phyloP scores from a whole-genome alignment of 805 yeast genomes.

The Kluyveromyces siamensis region DNA sequence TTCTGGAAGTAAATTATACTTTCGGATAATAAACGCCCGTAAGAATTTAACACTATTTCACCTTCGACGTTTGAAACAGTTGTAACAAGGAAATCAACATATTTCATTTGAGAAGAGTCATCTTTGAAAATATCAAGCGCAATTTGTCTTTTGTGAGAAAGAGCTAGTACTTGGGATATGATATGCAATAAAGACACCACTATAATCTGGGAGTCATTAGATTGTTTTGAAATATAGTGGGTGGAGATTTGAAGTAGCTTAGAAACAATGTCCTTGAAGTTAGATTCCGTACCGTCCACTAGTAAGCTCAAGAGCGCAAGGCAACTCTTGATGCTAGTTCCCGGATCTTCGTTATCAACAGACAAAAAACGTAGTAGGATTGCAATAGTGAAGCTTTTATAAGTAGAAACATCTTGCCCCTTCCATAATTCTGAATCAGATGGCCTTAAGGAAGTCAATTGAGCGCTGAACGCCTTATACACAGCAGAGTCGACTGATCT shows the following conservation, averaged over 20 bases:
- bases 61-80: conserved; percentile 40
- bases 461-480: conserved; percentile 43
- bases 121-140: conserved; percentile 26
- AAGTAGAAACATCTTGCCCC: conserved; percentile 45
- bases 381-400: conserved; percentile 45
- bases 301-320: conserved; percentile 39
- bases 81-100: conserved; percentile 38
- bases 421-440: conserved; percentile 17
- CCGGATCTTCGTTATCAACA: conserved; percentile 23
- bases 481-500: conserved; percentile 35
- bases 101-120: conserved; percentile 23
- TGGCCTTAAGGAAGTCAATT: conserved; percentile 45
- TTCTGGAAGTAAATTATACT: conserved; percentile 42
- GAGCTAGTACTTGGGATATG: conserved; percentile 23
- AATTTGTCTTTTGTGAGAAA: conserved; percentile 25
- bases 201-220: conserved; percentile 21
- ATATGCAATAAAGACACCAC: conserved; percentile 26
- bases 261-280: conserved; percentile 39
- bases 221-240: conserved; percentile 17
- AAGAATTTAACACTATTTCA: conserved; percentile 27
- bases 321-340: conserved; percentile 34
- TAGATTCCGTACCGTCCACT: conserved; percentile 48
- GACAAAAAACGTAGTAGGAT: conserved; percentile 40
- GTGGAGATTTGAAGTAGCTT: conserved; percentile 32
- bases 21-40: conserved; percentile 38